phyloP scores from a whole-genome alignment of 179 eudicot genomes.

The Kewa caespitosa region DNA sequence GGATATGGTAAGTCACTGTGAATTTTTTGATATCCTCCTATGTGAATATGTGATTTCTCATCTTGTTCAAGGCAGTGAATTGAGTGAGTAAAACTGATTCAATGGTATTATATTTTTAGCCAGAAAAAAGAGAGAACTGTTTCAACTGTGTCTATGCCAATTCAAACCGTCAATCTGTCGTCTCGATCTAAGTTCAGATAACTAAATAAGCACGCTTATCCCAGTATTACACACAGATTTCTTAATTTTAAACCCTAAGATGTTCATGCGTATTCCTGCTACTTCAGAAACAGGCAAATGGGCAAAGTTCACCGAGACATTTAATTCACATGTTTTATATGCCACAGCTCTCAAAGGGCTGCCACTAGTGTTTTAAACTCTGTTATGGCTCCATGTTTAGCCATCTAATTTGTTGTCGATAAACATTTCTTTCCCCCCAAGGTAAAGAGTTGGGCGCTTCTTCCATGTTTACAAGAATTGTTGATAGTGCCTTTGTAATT shows the following conservation, averaged over 20 bases:
- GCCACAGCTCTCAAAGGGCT: too few species aligned
- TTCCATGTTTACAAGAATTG: too few species aligned
- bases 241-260: too few species aligned
- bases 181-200: too few species aligned
- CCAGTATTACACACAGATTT: too few species aligned
- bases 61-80: not conserved
- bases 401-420: too few species aligned
- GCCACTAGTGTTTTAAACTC: too few species aligned
- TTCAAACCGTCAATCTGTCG: not conserved
- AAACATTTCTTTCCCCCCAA: too few species aligned
- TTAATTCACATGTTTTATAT: not conserved
- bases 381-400: too few species aligned
- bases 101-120: not conserved
- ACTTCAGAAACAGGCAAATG: not conserved
- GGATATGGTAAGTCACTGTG: constrained; percentile 64
- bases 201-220: too few species aligned
- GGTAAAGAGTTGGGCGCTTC: too few species aligned
- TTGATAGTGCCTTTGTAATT: too few species aligned
- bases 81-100: not conserved
- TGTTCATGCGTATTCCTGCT: not conserved
- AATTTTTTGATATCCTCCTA: not conserved
- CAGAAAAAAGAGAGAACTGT: not conserved
- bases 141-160: not conserved
- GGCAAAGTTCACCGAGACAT: not conserved
- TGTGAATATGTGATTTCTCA: not conserved